Evolutionary conservation across 2,329 filamentous ascomycete species (phyloP), one percentile per base, ranked within the genome.

Genomic region (Hymenoscyphus linearis): DNA sequence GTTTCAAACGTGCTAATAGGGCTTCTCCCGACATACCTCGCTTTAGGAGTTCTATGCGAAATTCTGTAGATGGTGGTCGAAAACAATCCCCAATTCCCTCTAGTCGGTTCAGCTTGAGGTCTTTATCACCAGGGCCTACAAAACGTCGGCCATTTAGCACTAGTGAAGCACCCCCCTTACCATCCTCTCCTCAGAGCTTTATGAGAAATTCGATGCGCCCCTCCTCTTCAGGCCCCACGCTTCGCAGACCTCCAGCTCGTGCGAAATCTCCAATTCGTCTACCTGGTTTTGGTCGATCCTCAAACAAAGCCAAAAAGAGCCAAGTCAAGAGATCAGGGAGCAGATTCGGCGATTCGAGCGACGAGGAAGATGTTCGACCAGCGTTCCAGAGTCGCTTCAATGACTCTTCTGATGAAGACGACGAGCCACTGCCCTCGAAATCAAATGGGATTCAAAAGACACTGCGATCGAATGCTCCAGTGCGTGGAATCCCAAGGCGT

Each of bases 31-130:
- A 79, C 40, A 79, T 80, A 0, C 82, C 85, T 58, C 81, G 78
- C 1, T 90, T 96, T 79, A 86, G 87, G 61, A 82, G 80, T 57
- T 91, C 89, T 1, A 90, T 96, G 89, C 83, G 92, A 62, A 76
- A 75, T 27, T 71, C 66, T 50, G 54, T 47, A 13, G 67, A 70
- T 9, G 36, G 50, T 27, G 73, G 74, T 56, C 58, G 66, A 5
- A 55, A 61, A 50, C 62, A 77, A 52, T 71, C 76, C 27, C 74
- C 75, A 2, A 72, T 73, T 52, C 75, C 76, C 14, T 78, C 84
- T n/a, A 82, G 83, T n/a, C 81, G 83, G 26, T 87, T 90, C 70
- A 90, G 86, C 62, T 77, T 91, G 36, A 83, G 89, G 34, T 89
- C 89, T 0, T 67, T 89, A 47, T 93, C 89, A 1, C 90, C 89